A percentile compares a stretch with the other conserved stretches of the same genome.
Conservation (phyloP, 306 rosid genomes). For the Sindora glabra region DNA sequence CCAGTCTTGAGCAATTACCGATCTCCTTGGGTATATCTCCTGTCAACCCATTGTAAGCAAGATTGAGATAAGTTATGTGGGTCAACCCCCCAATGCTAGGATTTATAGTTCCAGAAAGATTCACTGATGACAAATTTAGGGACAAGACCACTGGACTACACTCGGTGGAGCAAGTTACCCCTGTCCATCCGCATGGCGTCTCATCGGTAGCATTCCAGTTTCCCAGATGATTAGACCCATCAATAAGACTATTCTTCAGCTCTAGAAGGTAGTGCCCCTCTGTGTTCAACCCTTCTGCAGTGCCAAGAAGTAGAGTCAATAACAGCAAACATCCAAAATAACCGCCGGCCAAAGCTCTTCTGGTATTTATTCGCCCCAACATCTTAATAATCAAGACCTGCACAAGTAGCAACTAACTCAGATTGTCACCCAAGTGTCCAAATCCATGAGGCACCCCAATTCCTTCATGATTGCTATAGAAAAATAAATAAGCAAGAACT, state of each 20-base stretch:
- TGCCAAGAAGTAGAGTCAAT: slow-evolving; percentile 32
- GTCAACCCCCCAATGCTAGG: slow-evolving; percentile 48
- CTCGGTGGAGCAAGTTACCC: slow-evolving; percentile 54
- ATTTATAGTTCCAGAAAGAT: slow-evolving; percentile 62
- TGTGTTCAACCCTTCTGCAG: slow-evolving; percentile 60
- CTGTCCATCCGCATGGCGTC: slow-evolving; percentile 79
- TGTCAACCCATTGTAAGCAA: slow-evolving; percentile 40
- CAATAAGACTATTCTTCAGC: slow-evolving; percentile 50
- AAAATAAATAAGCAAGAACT: not conserved
- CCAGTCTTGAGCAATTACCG: slow-evolving; percentile 53
- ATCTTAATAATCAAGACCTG: slow-evolving; percentile 51
- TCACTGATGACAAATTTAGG: slow-evolving; percentile 46
- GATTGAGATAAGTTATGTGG: slow-evolving; percentile 52
- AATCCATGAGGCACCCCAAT: not conserved
- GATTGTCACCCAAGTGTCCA: not conserved
- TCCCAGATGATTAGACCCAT: slow-evolving; percentile 27
- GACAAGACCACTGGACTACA: slow-evolving; percentile 41
- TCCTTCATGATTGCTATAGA: not conserved
- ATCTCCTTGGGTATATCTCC: slow-evolving; percentile 74
- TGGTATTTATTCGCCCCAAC: slow-evolving; percentile 31
- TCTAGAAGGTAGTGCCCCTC: slow-evolving; percentile 66
- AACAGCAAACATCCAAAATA: slow-evolving; percentile 36
- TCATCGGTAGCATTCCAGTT: slow-evolving; percentile 64
- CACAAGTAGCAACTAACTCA: slow-evolving; percentile 17
- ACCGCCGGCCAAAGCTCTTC: slow-evolving; percentile 30